Evolutionary conservation across 257 asterid species (phyloP).

Genomic region (Apocynum venetum): DNA sequence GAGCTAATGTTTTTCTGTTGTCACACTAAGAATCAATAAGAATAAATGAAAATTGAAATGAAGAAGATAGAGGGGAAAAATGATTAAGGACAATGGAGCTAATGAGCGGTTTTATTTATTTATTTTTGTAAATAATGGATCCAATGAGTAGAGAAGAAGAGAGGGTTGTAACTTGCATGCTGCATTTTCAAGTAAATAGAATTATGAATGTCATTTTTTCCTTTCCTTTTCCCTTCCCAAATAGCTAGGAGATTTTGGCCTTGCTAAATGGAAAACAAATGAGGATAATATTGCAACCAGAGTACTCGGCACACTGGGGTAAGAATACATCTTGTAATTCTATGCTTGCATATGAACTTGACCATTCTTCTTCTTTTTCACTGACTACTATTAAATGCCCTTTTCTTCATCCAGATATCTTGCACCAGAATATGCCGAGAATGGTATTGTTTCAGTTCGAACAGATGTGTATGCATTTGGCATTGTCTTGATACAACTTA

Average conservation of each 20-base stretch:
- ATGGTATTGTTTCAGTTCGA: conserved; percentile 63
- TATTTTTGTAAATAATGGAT: neutral
- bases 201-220: neutral
- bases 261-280: conserved; percentile 68
- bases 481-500: conserved; percentile 63
- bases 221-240: conserved; percentile 2
- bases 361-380: neutral
- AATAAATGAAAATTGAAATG: neutral
- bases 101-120: neutral
- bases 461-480: conserved; percentile 75
- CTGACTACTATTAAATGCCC: conserved; percentile 1
- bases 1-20: neutral
- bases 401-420: conserved; percentile 51
- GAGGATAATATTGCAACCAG: conserved; percentile 46
- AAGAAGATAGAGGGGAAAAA: neutral
- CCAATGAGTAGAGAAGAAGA: neutral
- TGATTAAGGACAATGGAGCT: neutral
- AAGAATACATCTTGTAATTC: conserved; percentile 23
- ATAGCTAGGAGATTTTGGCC: conserved; percentile 81
- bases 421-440: conserved; percentile 76
- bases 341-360: neutral
- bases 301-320: conserved; percentile 76
- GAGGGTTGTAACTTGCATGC: neutral
- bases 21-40: neutral
- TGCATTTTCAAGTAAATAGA: neutral